Percentiles rank a stretch among this genome's conserved stretches.
phyloP scores from a whole-genome alignment of 306 rosid species.

The Bauhinia variegata region DNA sequence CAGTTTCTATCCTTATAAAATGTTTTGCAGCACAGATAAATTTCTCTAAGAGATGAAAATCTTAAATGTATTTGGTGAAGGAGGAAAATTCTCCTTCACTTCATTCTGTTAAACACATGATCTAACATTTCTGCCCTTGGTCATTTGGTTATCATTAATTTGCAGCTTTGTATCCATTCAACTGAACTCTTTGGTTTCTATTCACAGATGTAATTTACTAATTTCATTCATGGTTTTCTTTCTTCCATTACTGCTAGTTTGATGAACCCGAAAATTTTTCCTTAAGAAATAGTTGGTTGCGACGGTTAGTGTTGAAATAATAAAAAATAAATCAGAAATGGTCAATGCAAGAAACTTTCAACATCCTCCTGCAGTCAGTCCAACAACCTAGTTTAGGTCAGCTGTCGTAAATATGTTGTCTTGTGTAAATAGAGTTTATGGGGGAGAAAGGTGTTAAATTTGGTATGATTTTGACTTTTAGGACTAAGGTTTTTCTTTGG shows the following conservation, averaged over 20 bases:
- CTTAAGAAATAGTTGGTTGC: neutral
- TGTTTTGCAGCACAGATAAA: slow-evolving; percentile 32
- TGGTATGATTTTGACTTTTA: too few species aligned
- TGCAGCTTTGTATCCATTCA: slow-evolving; percentile 6
- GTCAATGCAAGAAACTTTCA: neutral
- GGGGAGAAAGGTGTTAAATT: too few species aligned
- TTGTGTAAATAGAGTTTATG: neutral
- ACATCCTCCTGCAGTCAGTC: neutral
- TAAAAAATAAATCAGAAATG: slow-evolving; percentile 2
- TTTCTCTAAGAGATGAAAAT: slow-evolving; percentile 35
- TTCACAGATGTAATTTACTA: neutral
- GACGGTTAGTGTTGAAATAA: neutral
- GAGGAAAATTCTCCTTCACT: slow-evolving; percentile 51
- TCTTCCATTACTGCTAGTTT: neutral
- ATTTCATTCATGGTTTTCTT: neutral
- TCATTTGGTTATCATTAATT: neutral
- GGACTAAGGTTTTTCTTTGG: too few species aligned
- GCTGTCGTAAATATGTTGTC: neutral
- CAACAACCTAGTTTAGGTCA: neutral
- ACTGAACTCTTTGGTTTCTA: neutral
- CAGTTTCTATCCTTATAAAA: slow-evolving; percentile 28
- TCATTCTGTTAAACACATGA: slow-evolving; percentile 34
- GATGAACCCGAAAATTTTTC: neutral
- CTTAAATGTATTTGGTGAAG: slow-evolving; percentile 28
- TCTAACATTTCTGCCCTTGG: neutral